Evolutionary conservation across 148 eudicot species (phyloP), one percentile per base, ranked within the genome.

Genomic region (Persicaria maculosa): DNA sequence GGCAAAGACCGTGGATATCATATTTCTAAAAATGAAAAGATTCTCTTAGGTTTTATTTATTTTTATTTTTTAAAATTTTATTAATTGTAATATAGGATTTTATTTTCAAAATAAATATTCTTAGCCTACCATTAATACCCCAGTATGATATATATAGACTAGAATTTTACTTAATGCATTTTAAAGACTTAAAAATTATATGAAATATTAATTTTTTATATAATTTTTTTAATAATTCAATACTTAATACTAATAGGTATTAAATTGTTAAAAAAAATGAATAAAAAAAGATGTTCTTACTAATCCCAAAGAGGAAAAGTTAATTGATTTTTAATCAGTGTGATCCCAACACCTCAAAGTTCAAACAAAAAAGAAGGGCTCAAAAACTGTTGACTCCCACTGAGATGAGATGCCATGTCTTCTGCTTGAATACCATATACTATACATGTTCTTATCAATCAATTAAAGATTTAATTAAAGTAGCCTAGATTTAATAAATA

Each of bases 341-440:
- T 22, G 65, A 59, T 22, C 62, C 65, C 25, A 65, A 65, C 69
- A 58, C 65, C 22, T 58, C 40, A 58, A 19, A 58, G 58, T 59
- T 59, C 65, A 59, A 22, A 22, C 40, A 8, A 25, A 36, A 65
- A 65, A 65, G 69, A 46, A 65, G 69, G 47, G 69, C 69, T 65
- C 69, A 36, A 36, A 65, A 15, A 45, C 69, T 12, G 4, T 65
- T 31, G 68, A 62, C 69, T 65, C 17, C 46, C 46, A 65, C 69
- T 65, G 9, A 65, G 69, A 65, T 65, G 47, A 65, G 69, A 65
- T 65, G 47, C 69, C 69, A 11, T 65, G 46, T 65, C 19, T 64
- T 64, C 8, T 64, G 69, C 69, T 64, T 11, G 16, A 64, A 14
- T 40, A 62, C n/a, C 52, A 48, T 48, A 22, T 22, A 22, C 25